Base-by-base conservation (phyloP, 106 monocot genomes). In the Dendrobium nobile region DNA sequence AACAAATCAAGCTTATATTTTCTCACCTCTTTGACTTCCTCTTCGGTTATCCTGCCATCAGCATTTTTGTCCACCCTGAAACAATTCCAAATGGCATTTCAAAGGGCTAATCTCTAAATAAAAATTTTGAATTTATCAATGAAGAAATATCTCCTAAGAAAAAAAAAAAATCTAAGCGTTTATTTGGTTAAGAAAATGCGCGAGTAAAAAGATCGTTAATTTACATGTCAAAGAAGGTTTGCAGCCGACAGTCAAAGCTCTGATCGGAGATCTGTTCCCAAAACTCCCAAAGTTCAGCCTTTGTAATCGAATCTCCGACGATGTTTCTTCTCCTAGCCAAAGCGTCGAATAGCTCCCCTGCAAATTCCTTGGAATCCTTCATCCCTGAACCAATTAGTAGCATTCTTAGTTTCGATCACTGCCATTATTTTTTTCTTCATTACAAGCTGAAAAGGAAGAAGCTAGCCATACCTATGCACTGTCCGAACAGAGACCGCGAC, bases 191-290 rank as follows among this genome's bases (percentile, higher is more conserved):
- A 41, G 18, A 51, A 76, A 13, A 17, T 2, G 28, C 43, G 37
- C 37, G 37, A 37, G 37, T 37, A 37, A 37, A 37, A 22, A 9
- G 47, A 24, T 51, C 1, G 24, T 73, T 51, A 51, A 41, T 8
- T 85, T 88, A 93, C 99, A 99, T 99, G 88, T 99, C 99, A 33
- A 99, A 99, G 83, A 99, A 99, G 16, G 93, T 99, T 56, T 93
- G 93, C 8, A 99, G 95, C 55, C 93, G 73, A 37, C 88, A 85
- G 76, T 99, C 99, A 81, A 99, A 99, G 82, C 95, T 99, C 77
- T 87, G 89, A 61, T 95, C 93, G 0, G 95, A 67, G 75, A 95
- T 93, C 82, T 90, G 99, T 40, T 99, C 95, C 95, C 99, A 99
- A 79, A 99, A 99, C 81, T 95, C 95, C 45, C 80, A 81, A 31